These are phyloP conservation scores for Microbotryomycetes sp. DNA, from an alignment of 1,284 basidiomycete species.

Conservation along the genomic window DNA sequence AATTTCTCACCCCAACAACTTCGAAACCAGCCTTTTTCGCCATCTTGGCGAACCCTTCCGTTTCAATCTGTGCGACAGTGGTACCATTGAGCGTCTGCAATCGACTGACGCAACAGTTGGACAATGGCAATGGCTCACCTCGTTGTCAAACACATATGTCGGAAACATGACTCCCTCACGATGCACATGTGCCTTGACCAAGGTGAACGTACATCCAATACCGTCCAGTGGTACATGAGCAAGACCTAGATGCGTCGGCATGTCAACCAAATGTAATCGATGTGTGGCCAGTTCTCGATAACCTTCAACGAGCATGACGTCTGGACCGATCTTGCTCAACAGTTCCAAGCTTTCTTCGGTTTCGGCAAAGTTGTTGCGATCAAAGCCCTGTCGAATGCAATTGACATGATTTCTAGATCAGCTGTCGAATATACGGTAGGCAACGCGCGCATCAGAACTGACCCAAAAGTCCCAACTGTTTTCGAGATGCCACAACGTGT, in stretches of 20 bases:
- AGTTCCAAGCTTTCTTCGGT: constrained; percentile 19
- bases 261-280: constrained; percentile 22
- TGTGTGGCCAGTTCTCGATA: constrained; percentile 20
- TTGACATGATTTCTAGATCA: not conserved
- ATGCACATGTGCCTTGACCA: constrained; percentile 29
- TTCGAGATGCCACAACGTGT: constrained; percentile 22
- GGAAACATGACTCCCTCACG: constrained; percentile 27
- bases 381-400: constrained; percentile 13
- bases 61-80: constrained; percentile 15
- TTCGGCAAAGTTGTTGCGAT: constrained; percentile 27
- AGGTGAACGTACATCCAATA: constrained; percentile 26
- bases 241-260: constrained; percentile 26
- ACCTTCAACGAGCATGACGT: constrained; percentile 25
- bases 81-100: not conserved
- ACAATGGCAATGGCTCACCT: constrained; percentile 12
- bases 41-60: constrained; percentile 23
- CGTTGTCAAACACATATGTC: constrained; percentile 25
- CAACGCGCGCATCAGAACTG: not conserved
- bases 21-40: constrained; percentile 24
- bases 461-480: constrained; percentile 29
- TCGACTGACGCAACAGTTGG: not conserved
- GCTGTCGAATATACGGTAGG: not conserved
- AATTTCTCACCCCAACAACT: constrained; percentile 15
- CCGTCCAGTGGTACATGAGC: constrained; percentile 27
- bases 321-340: constrained; percentile 14